Evolutionary conservation across 129 eudicot genomes (phyloP), one percentile per base, ranked within the genome.

Genomic region (Pseudognaphalium luteoalbum): DNA sequence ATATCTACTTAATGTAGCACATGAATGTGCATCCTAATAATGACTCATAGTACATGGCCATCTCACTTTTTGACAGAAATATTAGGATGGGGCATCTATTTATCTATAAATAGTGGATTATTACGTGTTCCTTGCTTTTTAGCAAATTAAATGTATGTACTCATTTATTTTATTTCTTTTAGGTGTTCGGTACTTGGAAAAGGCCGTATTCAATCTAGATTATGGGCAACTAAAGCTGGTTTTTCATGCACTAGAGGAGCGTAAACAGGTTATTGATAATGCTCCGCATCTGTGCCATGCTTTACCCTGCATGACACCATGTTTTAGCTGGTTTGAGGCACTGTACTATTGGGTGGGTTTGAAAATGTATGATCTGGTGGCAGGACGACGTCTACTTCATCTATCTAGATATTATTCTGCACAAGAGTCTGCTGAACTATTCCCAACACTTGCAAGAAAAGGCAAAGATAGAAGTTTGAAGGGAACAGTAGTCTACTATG

Each of bases 141-240:
- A 29, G 11, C 68, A 30, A 64, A 10, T 32, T 42, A 30, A 63
- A 64, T 71, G 7, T 11, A 3, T 64, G 16, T 73, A 60, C 77
- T 70, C 20, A 47, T 66, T 35, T 47, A 16, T 59, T 16, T 32
- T 50, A 39, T 54, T 1, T 12, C 51, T 68, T 82, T 58, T 76
- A 92, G 98, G 98, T 77, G 98, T 93, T 76, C 96, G 98, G 73
- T 93, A 93, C 83, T 89, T 93, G 86, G 98, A 93, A 81, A 93
- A 93, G 85, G 98, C 98, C 30, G 89, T 93, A 60, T 93, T 93
- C 79, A 93, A 86, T 84, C 76, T 93, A 35, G 98, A 93, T 73
- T 93, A 90, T 28, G 98, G 98, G 80, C 98, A 93, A 72, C 81
- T 93, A 86, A 93, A 93, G 83, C 84, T 93, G 28, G 98, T 93